Base-by-base conservation (phyloP, 2,329 filamentous ascomycete genomes). In the Ambrosiella xylebori region DNA sequence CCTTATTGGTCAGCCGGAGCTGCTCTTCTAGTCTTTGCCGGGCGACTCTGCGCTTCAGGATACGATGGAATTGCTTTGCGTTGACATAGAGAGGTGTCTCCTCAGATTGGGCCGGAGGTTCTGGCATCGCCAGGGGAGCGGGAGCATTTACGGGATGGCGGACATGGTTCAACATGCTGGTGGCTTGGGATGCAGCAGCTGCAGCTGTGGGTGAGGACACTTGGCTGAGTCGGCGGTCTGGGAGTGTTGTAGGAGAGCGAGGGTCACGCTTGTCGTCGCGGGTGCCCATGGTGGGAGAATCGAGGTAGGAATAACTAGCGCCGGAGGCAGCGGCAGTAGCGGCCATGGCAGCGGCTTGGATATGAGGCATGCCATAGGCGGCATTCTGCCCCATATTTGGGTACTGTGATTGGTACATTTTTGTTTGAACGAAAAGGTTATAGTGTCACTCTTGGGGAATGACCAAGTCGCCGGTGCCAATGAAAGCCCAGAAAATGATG, bases 1-100 rank as follows among this genome's bases (percentile, higher is more conserved):
- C 91, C 72, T 98, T 98, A 8, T 86, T 94, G 0, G 93, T 97
- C 59, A 97, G 74, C 47, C 93, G 82, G 49, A 98, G 73, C 57
- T 90, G 87, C 69, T 98, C 93, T 69, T 98, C 93, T 13, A 98
- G 76, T 68, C 88, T 88, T 70, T 97, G 93, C 39, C 93, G 81
- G 6, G 93, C 93, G 62, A 97, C 88, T 60, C 93, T 81, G 59
- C 93, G 81, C 75, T 98, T 97, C 57, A 98, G 72, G 54, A 98
- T 98, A 35, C 93, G 86, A 68, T 98, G 93, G 65, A 98, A 98
- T 66, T 98, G 93, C 70, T 98, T 98, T 4, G 93, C 93, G 66
- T 98, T 98, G 66, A 98, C 93, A 65, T 98, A 98, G 0, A 98
- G 75, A 0, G 93, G 93, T 0, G 91, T 91, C 67, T 98, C 93